Evolutionary conservation across 1,284 basidiomycete genomes (phyloP).

Genomic region (Boletellus sp.): DNA sequence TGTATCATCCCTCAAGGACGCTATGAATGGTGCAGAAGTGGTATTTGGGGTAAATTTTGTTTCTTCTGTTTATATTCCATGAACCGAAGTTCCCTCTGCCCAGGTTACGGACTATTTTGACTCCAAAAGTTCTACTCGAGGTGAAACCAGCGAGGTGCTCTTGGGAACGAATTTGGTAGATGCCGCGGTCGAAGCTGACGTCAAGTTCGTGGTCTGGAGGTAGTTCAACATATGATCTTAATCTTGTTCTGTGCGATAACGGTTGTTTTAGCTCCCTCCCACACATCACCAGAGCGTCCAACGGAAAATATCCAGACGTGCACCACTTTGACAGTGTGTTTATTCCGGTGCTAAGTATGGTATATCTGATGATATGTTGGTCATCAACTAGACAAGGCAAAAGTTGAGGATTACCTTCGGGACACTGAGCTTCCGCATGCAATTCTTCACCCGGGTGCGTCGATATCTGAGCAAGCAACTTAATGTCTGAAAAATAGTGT

Average conservation of each 20-base stretch:
- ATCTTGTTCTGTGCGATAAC: not conserved
- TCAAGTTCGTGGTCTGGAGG: conserved; percentile 36
- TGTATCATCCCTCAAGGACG: conserved; percentile 27
- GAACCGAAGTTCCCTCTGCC: not conserved
- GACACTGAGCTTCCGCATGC: conserved; percentile 25
- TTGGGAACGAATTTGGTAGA: conserved; percentile 40
- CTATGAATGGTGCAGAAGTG: conserved; percentile 35
- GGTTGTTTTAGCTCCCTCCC: conserved; percentile 26
- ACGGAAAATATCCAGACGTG: conserved; percentile 23
- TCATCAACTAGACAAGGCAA: conserved; percentile 27
- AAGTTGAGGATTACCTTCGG: conserved; percentile 29
- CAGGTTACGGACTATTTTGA: conserved; percentile 27
- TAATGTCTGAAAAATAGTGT: not conserved
- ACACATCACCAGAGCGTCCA: conserved; percentile 16
- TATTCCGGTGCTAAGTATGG: not conserved
- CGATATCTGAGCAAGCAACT: too few relatives aligned
- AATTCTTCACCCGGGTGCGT: conserved; percentile 23
- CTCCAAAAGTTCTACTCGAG: conserved; percentile 21
- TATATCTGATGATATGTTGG: not conserved
- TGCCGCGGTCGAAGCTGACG: conserved; percentile 26
- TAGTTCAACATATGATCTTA: not conserved
- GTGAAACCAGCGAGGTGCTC: conserved; percentile 23
- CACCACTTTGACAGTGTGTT: conserved; percentile 24
- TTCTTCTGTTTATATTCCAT: not conserved
- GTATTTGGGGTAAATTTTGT: conserved; percentile 34